Percentiles rank a stretch among this genome's conserved stretches.
Conservation (phyloP, 176 grass and related monocot species). For the Melocanna baccifera region DNA sequence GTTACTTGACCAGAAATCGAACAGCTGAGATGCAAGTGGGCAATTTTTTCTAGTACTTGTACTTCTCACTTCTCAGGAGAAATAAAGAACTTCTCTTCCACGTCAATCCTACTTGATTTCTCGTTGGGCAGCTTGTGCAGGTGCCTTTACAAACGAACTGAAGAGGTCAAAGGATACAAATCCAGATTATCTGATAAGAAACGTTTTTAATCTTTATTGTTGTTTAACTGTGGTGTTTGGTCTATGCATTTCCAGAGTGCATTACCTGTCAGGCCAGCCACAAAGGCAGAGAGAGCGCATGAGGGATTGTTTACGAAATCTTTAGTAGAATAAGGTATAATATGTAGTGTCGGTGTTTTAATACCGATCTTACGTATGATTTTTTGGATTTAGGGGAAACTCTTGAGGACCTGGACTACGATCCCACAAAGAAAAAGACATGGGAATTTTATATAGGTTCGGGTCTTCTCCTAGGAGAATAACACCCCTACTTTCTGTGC, state of each 20-base stretch:
- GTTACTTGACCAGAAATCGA: not conserved
- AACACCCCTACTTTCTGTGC: no score
- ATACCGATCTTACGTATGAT: no score
- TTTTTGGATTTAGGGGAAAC: no score
- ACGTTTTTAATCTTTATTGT: not conserved
- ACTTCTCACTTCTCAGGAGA: slow-evolving; percentile 3
- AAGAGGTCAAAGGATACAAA: slow-evolving; percentile 10
- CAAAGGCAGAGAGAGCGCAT: slow-evolving; percentile 80
- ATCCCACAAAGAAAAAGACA: no score
- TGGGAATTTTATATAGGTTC: no score
- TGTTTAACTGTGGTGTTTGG: not conserved
- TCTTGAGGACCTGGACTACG: no score
- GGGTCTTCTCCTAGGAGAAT: no score
- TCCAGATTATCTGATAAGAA: slow-evolving; percentile 32
- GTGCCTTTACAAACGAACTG: not conserved
- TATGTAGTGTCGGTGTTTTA: no score
- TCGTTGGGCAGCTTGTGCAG: not conserved
- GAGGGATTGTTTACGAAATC: slow-evolving; percentile 90
- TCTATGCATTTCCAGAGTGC: slow-evolving; percentile 49
- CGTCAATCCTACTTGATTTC: slow-evolving; percentile 6
- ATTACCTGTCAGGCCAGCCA: slow-evolving; percentile 82
- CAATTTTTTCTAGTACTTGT: not conserved
- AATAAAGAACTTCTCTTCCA: not conserved
- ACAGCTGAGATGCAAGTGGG: not conserved
- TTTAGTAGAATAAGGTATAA: slow-evolving; percentile 79